Percentiles rank a stretch among this genome's conserved stretches.
Conservation (phyloP, 2,329 filamentous ascomycete species). For the Aquanectria penicillioides region DNA sequence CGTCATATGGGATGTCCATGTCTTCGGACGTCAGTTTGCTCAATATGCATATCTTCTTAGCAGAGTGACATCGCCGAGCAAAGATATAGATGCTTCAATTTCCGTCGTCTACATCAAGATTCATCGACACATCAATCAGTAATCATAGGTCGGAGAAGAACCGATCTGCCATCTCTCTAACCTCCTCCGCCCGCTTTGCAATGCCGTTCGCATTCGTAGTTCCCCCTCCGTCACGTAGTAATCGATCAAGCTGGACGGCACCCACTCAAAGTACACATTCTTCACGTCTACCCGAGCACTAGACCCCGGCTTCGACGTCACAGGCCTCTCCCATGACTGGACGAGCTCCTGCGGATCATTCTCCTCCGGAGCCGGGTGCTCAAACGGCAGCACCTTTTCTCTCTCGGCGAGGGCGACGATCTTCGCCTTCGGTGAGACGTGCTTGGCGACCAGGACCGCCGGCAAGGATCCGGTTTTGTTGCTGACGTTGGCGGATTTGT, state of each 20-base stretch:
- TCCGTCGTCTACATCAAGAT: not conserved
- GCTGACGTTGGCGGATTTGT: conserved; percentile 65
- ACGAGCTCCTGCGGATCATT: conserved; percentile 64
- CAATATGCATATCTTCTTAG: too few species aligned
- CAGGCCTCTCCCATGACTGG: conserved; percentile 53
- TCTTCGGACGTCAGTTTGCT: too few species aligned
- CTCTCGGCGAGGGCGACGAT: conserved; percentile 67
- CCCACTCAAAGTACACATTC: conserved; percentile 71
- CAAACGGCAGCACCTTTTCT: conserved; percentile 65
- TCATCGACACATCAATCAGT: too few species aligned
- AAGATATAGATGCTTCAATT: too few species aligned
- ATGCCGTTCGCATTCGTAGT: conserved; percentile 53
- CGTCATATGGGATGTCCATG: too few species aligned
- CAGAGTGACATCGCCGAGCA: too few species aligned
- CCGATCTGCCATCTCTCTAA: conserved; percentile 49
- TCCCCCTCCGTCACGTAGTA: conserved; percentile 66
- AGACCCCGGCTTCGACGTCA: not conserved
- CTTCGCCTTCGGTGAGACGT: conserved; percentile 56
- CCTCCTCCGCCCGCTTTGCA: conserved; percentile 47
- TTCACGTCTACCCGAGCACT: conserved; percentile 46
- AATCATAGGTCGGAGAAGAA: too few species aligned
- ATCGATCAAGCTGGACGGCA: conserved; percentile 61
- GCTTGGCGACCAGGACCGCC: conserved; percentile 63
- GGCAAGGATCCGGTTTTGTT: conserved; percentile 75
- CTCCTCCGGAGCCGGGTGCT: conserved; percentile 55